A percentile compares a stretch with the other conserved stretches of the same genome.
Evolutionary conservation across 176 grass and related monocot species (phyloP).

Genomic region (Puya raimondii): DNA sequence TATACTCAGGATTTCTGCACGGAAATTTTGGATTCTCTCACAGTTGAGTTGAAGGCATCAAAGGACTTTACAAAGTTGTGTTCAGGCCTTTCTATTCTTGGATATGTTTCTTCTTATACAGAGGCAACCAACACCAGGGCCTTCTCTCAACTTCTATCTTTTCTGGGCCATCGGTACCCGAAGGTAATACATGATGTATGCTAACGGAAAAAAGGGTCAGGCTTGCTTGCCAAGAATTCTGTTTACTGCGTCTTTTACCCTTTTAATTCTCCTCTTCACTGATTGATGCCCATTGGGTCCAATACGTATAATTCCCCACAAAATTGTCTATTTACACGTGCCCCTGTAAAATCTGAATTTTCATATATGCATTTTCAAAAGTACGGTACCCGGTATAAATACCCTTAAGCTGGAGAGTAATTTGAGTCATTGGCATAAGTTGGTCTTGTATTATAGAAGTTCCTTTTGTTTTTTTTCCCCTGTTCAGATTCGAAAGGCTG

Average conservation of each 20-base stretch:
- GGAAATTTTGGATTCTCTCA: constrained; percentile 48
- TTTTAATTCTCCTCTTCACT: no score
- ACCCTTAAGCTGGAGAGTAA: no score
- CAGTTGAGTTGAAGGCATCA: constrained; percentile 60
- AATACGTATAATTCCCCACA: no score
- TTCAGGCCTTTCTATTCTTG: constrained; percentile 70
- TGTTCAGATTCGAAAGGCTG: constrained; percentile 63
- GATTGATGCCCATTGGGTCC: no score
- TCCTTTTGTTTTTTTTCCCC: no score
- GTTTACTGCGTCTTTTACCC: neutral
- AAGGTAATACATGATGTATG: constrained; percentile 45
- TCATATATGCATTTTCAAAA: no score
- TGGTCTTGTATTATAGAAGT: no score
- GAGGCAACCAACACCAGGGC: constrained; percentile 43
- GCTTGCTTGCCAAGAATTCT: neutral
- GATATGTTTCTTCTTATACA: constrained; percentile 66
- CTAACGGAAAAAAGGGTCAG: no score
- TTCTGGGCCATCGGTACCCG: constrained; percentile 82
- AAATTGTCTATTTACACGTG: no score
- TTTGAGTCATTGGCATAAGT: no score
- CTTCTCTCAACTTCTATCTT: constrained; percentile 68
- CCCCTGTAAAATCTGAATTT: no score
- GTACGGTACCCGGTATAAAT: no score
- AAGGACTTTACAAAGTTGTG: constrained; percentile 85
- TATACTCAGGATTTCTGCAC: constrained; percentile 48